These are phyloP conservation scores for Candida qinlingensis DNA, from an alignment of 805 yeast species.

Conservation along the genomic window DNA sequence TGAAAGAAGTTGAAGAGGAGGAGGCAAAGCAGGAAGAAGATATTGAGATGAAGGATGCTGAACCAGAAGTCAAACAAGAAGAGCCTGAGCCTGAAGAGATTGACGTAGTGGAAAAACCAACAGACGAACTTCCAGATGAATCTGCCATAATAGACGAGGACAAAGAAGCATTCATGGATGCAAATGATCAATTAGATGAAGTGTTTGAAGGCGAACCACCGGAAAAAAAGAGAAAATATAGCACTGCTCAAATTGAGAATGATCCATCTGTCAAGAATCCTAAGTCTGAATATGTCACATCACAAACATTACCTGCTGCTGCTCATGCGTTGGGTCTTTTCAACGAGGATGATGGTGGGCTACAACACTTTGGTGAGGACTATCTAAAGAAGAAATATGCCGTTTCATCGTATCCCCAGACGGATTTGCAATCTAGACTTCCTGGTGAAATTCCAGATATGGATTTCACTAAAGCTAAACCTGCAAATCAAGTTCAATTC, in stretches of 20 bases:
- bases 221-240: conserved; percentile 14
- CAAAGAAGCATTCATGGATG: conserved; percentile 16
- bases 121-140: conserved; percentile 1
- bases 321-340: conserved; percentile 64
- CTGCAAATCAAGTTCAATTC: conserved; percentile 87
- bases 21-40: conserved; percentile 36
- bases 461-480: conserved; percentile 81
- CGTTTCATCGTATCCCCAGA: conserved; percentile 85
- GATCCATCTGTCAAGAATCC: conserved; percentile 66
- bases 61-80: conserved; percentile 18
- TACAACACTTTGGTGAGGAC: conserved; percentile 67
- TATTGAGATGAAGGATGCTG: conserved; percentile 37
- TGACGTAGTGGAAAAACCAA: background rate
- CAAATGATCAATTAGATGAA: conserved; percentile 7
- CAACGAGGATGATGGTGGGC: conserved; percentile 50
- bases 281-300: conserved; percentile 65
- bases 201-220: background rate
- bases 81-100: background rate
- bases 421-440: conserved; percentile 64
- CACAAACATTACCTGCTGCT: conserved; percentile 62
- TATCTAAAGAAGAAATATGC: conserved; percentile 72
- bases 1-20: conserved; percentile 34
- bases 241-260: conserved; percentile 34
- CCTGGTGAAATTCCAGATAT: conserved; percentile 88
- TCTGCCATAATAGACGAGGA: conserved; percentile 13